Evolutionary conservation across 2,329 filamentous ascomycete species (phyloP), one percentile per base, ranked within the genome.

Genomic region (Paraconiothyrium sp.): DNA sequence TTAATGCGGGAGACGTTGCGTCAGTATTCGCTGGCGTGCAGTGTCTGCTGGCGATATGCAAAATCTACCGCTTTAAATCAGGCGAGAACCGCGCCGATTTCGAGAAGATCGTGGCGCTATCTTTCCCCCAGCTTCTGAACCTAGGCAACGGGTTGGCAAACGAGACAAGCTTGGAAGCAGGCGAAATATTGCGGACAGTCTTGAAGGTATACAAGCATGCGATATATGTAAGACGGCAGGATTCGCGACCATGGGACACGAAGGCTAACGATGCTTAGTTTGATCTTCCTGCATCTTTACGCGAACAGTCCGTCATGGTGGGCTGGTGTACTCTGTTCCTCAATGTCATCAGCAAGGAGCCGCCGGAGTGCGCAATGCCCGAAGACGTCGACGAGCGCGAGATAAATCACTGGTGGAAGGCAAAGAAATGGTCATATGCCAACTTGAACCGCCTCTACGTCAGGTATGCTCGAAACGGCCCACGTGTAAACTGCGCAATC

Each of bases 401-500:
- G 80, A 88, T 90, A 72, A 94, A 97, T 77, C 93, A 97, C 79
- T 99, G 95, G 94, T 99, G 94, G 94, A 99, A 98, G 84, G 92
- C 94, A 66, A 98, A 98, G 89, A 99, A 99, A 81, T 98, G 95
- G 95, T 92, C 94, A 14, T 99, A 97, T 80, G 97, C 95, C 74
- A 98, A 98, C 80, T 82, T 99, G 71, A 99, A 99, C 82, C 88
- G 95, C 65, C 87, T 99, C 20, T 99, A 95, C 76, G 94, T 98
- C 70, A 88, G 93, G 92, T 94, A 82, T 64, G 85, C 78, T 48
- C 44, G 41, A 13, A 35, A 1, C 13, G 13, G 13, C 32, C 39
- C 9, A 41, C 1, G 13, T 11, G 14, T 14, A 43, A 13, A 35
- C 13, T 13, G 22, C 27, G 16, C 30, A 2, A 52, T 60, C 43